Base-by-base conservation (phyloP, 371 early-diverging fungal genomes). In the Thermomucor indicae-seudaticae region DNA sequence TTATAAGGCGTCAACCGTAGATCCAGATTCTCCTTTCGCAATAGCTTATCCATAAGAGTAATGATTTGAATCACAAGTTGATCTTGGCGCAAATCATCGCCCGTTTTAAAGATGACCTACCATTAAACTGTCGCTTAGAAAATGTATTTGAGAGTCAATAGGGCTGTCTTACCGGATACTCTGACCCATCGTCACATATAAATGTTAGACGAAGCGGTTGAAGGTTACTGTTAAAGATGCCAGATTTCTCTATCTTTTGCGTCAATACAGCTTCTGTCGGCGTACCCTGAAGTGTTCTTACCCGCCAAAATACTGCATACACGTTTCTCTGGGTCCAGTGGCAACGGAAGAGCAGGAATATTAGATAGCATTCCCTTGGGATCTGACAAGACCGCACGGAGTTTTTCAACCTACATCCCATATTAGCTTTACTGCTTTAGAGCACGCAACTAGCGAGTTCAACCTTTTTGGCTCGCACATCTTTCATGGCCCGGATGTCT, bases 51-150 rank as follows among this genome's bases (percentile, higher is more conserved):
- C 96, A 98, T 97, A 23, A 98, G 74, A 0, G 88, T 89, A 48
- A 97, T 93, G 44, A 97, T 86, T 64, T 97, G 97, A 34, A 98
- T 90, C 4, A 95, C 94, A 22, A 98, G 76, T 65, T 97, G 97
- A 75, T 98, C 98, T 72, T 98, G 98, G 24, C 97, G 72, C 66
- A 98, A 67, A 58, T 98, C 98, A 64, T 98, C 98, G 4, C 98
- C 98, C 0, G 83, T 75, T 65, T 98, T 98, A 79, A 95, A 96
- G 3, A 98, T 96, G 7, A 92, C 64, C 72, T 76, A 55, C 3
- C 4, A 30, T 25, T 10, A 5, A 19, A 25, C 35, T 0, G 24
- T 38, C 29, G 30, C 3, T 1, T 30, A 16, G 22, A 27, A n/a
- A 14, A 43, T 43, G 43, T 14, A 14, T 24, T 10, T 28, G 14